Percentiles rank a stretch among this genome's conserved stretches.
Conservation (phyloP, 1,284 basidiomycete genomes). For the Takashimella tepidaria region DNA sequence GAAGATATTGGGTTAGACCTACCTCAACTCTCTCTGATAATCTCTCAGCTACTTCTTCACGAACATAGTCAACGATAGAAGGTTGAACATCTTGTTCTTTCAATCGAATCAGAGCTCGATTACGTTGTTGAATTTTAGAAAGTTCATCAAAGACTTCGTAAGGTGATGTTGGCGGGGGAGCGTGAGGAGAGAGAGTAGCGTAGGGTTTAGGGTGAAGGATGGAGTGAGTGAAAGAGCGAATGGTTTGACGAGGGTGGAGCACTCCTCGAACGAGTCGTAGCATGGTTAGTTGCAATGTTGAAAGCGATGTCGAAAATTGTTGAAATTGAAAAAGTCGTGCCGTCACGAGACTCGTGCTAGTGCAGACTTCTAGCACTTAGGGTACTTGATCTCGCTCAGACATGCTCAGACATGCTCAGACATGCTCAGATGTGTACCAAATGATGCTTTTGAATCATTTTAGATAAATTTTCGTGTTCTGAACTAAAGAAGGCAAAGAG, state of each 20-base stretch:
- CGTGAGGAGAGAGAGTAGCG: conserved; percentile 40
- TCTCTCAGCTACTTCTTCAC: conserved; percentile 82
- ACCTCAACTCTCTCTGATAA: conserved; percentile 84
- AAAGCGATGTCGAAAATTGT: neutral
- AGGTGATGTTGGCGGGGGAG: conserved; percentile 46
- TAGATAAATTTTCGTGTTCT: too few relatives aligned
- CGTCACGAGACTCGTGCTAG: too few relatives aligned
- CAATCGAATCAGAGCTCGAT: conserved; percentile 63
- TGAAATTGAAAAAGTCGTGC: too few relatives aligned
- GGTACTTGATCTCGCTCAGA: too few relatives aligned
- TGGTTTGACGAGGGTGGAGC: too few relatives aligned
- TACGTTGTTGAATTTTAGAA: conserved; percentile 74
- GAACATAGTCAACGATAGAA: conserved; percentile 81
- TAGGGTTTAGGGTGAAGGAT: conserved; percentile 16
- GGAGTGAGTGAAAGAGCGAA: neutral
- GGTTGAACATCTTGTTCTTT: conserved; percentile 51
- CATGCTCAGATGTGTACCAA: too few relatives aligned
- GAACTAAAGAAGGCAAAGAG: too few relatives aligned
- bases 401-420: too few relatives aligned
- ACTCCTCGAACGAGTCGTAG: neutral
- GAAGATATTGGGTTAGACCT: conserved; percentile 21
- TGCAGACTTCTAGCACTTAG: too few relatives aligned
- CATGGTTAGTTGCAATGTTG: neutral
- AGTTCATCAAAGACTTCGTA: conserved; percentile 84
- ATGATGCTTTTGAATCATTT: too few relatives aligned